phyloP scores from a whole-genome alignment of 2,329 filamentous ascomycete species.

The Epichloe amarillans region DNA sequence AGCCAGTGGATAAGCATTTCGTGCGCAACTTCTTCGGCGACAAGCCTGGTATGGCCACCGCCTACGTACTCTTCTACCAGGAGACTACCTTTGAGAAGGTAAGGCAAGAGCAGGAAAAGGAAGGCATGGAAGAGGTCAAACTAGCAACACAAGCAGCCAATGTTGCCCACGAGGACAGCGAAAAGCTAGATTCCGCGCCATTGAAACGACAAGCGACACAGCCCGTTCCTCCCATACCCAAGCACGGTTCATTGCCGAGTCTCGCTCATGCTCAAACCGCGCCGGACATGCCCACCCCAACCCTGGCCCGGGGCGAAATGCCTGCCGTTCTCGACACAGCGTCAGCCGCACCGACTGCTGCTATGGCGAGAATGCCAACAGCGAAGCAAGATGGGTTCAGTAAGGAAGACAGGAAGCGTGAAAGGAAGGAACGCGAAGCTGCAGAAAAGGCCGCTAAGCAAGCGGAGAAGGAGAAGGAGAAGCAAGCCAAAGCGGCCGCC shows the following conservation, averaged over 20 bases:
- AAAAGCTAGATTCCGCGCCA: slow-evolving; percentile 28
- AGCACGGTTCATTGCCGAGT: slow-evolving; percentile 39
- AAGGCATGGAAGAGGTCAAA: slow-evolving; percentile 52
- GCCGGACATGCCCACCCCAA: slow-evolving; percentile 24
- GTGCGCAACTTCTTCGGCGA: slow-evolving; percentile 97
- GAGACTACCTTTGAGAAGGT: slow-evolving; percentile 63
- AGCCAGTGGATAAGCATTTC: slow-evolving; percentile 92
- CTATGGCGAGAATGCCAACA: slow-evolving; percentile 11
- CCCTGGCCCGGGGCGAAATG: slow-evolving; percentile 7
- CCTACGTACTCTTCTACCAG: slow-evolving; percentile 96
- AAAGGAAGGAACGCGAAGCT: slow-evolving; percentile 54
- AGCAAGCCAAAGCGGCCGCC: slow-evolving; percentile 27
- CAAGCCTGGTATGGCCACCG: slow-evolving; percentile 78
- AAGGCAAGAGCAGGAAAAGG: slow-evolving; percentile 68
- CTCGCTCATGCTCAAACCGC: slow-evolving; percentile 57
- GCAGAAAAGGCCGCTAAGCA: slow-evolving; percentile 43
- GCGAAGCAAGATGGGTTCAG: slow-evolving; percentile 23
- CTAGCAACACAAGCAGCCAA: slow-evolving; percentile 44
- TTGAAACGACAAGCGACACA: slow-evolving; percentile 39
- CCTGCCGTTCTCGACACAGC: slow-evolving; percentile 6
- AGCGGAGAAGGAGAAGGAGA: slow-evolving; percentile 23
- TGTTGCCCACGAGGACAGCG: slow-evolving; percentile 34
- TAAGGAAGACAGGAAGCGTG: slow-evolving; percentile 50
- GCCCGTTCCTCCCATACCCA: slow-evolving; percentile 30
- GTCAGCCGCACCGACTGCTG: neutral